Evolutionary conservation across 2,329 filamentous ascomycete species (phyloP).

Genomic region (Claviceps sorghi): DNA sequence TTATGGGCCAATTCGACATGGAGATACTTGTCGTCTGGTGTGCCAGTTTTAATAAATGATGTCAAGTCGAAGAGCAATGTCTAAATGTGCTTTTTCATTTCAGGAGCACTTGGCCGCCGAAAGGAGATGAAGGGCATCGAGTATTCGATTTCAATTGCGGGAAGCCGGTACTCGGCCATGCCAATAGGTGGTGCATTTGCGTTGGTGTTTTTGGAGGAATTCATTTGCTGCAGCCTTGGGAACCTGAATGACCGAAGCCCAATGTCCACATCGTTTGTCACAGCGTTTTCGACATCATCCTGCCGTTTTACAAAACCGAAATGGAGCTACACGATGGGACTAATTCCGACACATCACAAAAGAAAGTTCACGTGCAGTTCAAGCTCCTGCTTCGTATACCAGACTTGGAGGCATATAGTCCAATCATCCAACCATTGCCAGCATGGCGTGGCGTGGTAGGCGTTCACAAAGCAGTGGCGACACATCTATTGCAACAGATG

Average conservation of each 20-base stretch:
- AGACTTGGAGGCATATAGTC: neutral
- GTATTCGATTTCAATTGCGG: neutral
- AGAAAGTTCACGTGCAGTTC: neutral
- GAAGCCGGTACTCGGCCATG: neutral
- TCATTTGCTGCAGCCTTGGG: neutral
- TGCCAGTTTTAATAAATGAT: neutral
- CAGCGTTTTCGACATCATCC: neutral
- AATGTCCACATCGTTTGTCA: neutral
- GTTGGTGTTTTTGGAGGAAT: neutral
- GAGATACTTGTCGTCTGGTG: neutral
- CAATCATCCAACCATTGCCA: neutral
- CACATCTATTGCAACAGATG: neutral
- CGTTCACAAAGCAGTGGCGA: neutral
- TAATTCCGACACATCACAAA: conserved; percentile 4
- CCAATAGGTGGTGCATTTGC: neutral
- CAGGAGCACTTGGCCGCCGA: neutral
- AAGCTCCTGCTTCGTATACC: neutral
- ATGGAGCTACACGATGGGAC: neutral
- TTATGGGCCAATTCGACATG: too few relatives aligned
- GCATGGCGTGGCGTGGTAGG: neutral
- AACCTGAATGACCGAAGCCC: neutral
- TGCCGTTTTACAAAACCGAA: neutral
- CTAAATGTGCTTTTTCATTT: neutral
- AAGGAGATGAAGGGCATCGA: neutral
- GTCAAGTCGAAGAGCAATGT: neutral